Base-by-base conservation (phyloP, 139 green algal genomes). In the Haematococcus lacustris region DNA sequence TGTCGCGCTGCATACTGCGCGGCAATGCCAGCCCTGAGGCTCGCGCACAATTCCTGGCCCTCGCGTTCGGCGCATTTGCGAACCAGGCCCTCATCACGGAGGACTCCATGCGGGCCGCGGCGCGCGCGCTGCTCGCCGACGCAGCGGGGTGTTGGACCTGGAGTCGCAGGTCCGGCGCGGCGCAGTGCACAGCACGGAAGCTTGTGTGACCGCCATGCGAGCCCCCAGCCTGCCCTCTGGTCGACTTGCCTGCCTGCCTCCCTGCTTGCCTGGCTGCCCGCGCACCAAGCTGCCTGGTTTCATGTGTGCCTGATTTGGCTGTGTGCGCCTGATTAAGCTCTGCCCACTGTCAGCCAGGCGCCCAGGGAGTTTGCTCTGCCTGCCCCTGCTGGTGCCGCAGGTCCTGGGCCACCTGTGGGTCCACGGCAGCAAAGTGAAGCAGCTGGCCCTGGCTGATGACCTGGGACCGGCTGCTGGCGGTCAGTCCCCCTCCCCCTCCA, bases 381-480 rank as follows among this genome's bases (percentile, higher is more conserved):
- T n/a, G n/a, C n/a, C n/a, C n/a, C n/a, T n/a, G n/a, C n/a, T n/a
- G n/a, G n/a, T n/a, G n/a, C 3, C 34, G 40, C 60, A 78, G 3
- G 83, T 93, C 76, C 74, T 93, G 61, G 38, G 70, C n/a, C 91
- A 88, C 80, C 76, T 92, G 67, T 85, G 78, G 71, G 73, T 71
- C 9, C 73, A 89, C 33, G 77, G 71, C 28, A 85, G 51, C 1
- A 73, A 37, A 30, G 70, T 91, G 26, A 88, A 90, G 78, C 66
- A 86, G 65, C 43, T 93, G 71, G 80, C 85, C 3, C 71, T 73
- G 2, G 68, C 88, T 40, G 88, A 93, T 57, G 84, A 91, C 78
- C 38, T 77, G 9, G 70, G 63, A 59, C 0, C 57, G 80, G 1
- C 80, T 90, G 51, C 81, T 91, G 66, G 63, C 83, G 77, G 80